phyloP scores from a whole-genome alignment of 2,329 filamentous ascomycete species.

The Thermochaetoides dissita region DNA sequence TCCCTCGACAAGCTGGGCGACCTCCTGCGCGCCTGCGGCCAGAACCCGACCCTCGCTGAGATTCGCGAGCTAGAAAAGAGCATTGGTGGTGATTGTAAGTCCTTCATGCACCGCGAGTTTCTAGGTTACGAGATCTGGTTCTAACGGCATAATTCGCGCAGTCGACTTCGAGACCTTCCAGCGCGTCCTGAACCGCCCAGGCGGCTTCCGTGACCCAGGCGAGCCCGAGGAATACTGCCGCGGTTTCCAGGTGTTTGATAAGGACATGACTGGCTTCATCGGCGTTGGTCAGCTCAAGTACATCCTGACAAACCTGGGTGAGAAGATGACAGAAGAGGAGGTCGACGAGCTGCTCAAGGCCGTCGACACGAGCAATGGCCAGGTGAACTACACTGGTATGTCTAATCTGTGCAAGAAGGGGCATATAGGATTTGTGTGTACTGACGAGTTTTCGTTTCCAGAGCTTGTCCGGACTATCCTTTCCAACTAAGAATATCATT shows the following conservation, averaged over 20 bases:
- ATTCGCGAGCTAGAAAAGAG: conserved; percentile 85
- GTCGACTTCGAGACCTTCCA: conserved; percentile 97
- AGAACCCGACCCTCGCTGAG: conserved; percentile 92
- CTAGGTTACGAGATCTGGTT: neutral
- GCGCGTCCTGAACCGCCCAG: conserved; percentile 91
- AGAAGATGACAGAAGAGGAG: conserved; percentile 99
- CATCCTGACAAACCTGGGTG: conserved; percentile 90
- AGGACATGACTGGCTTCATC: conserved; percentile 96
- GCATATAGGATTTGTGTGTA: neutral
- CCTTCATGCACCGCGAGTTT: neutral
- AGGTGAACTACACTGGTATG: conserved; percentile 94
- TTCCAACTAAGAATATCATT: conserved; percentile 47
- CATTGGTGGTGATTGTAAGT: conserved; percentile 82
- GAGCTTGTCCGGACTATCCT: conserved; percentile 78
- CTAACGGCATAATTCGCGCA: conserved; percentile 24
- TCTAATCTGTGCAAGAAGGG: conserved; percentile 3
- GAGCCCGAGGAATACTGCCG: conserved; percentile 97
- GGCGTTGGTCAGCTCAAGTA: conserved; percentile 96
- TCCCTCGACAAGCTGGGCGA: conserved; percentile 77
- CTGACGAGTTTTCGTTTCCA: conserved; percentile 20
- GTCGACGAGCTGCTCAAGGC: conserved; percentile 98
- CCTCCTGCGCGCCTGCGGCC: conserved; percentile 86
- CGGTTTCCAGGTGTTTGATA: conserved; percentile 98
- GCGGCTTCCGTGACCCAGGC: conserved; percentile 94
- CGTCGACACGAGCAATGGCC: conserved; percentile 86